These are phyloP conservation scores for Vigna unguiculata DNA, from an alignment of 306 rosid species.

Conservation along the genomic window DNA sequence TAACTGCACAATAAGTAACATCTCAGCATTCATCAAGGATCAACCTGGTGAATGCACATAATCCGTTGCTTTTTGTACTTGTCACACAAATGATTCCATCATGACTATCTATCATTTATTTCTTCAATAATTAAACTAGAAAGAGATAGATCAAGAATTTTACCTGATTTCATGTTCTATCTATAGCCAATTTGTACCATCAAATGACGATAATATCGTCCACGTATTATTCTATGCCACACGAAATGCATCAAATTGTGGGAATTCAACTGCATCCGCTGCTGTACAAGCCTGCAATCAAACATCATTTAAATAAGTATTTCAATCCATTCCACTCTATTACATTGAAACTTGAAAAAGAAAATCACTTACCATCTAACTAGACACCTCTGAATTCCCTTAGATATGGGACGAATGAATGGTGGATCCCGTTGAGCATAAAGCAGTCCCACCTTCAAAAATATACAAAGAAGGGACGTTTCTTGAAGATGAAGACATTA, in stretches of 20 bases:
- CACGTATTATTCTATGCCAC: slow-evolving; percentile 83
- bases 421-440: slow-evolving; percentile 92
- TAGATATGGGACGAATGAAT: slow-evolving; percentile 86
- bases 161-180: slow-evolving; percentile 60
- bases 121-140: background rate
- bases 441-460: slow-evolving; percentile 82
- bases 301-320: slow-evolving; percentile 13
- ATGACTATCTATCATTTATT: no score
- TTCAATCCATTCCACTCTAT: slow-evolving; percentile 16
- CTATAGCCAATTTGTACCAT: slow-evolving; percentile 81
- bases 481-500: background rate
- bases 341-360: slow-evolving; percentile 7
- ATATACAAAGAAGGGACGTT: background rate
- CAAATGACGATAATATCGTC: slow-evolving; percentile 97
- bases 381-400: slow-evolving; percentile 88
- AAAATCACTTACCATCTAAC: slow-evolving; percentile 81
- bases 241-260: slow-evolving; percentile 53
- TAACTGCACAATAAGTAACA: no score
- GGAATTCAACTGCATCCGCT: slow-evolving; percentile 70
- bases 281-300: slow-evolving; percentile 83
- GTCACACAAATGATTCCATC: no score
- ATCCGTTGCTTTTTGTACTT: no score
- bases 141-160: slow-evolving; percentile 30
- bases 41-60: no score
- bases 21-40: no score